These are phyloP conservation scores for Vachellia collinsii DNA, from an alignment of 306 rosid species.

Conservation along the genomic window DNA sequence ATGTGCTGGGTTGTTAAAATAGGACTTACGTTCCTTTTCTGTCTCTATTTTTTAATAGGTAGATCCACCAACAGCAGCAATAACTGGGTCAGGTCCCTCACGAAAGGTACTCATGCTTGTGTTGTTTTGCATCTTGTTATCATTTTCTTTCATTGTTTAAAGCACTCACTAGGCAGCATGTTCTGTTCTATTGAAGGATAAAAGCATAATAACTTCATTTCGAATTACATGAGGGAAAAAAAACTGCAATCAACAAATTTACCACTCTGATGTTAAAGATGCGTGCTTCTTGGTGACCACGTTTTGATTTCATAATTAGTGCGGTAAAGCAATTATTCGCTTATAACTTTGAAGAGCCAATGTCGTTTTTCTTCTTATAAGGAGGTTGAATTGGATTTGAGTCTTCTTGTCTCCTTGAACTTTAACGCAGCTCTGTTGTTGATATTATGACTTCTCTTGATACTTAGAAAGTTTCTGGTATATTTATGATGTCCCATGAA, in stretches of 20 bases:
- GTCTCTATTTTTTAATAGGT: slow-evolving; percentile 50
- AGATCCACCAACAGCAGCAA: slow-evolving; percentile 78
- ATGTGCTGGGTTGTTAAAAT: slow-evolving; percentile 33
- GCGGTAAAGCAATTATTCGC: neutral
- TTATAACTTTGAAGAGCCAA: slow-evolving; percentile 16
- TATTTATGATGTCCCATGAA: slow-evolving; percentile 27
- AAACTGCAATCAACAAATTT: neutral
- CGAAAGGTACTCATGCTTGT: slow-evolving; percentile 69
- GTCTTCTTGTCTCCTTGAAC: neutral
- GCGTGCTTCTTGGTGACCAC: neutral
- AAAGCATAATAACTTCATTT: neutral
- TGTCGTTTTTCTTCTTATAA: slow-evolving; percentile 18
- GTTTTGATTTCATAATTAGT: neutral
- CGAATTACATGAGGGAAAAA: neutral
- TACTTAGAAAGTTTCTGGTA: slow-evolving; percentile 26
- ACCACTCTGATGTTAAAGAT: neutral
- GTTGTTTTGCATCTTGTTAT: slow-evolving; percentile 36
- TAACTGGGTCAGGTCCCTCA: slow-evolving; percentile 83
- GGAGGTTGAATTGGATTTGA: slow-evolving; percentile 8
- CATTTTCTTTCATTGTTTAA: slow-evolving; percentile 21
- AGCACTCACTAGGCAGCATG: neutral
- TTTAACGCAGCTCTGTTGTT: neutral
- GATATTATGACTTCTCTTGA: slow-evolving; percentile 12
- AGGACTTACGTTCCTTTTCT: slow-evolving; percentile 19
- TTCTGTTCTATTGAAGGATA: neutral